These are phyloP conservation scores for Sideroxylon spinosum DNA, from an alignment of 179 eudicot species.

Conservation along the genomic window DNA sequence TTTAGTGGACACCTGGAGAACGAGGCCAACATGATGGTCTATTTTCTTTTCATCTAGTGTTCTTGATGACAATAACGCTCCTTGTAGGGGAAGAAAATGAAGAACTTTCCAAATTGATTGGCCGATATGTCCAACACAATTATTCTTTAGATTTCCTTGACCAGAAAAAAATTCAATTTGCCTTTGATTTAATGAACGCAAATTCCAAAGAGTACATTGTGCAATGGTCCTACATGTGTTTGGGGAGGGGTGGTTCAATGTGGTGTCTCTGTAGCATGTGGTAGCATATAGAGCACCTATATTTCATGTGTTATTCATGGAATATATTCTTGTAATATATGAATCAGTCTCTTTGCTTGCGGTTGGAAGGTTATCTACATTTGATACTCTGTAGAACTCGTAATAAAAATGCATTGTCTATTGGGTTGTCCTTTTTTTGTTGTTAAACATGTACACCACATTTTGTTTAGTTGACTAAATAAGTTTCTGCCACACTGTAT, in stretches of 20 bases:
- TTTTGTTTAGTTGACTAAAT: neutral
- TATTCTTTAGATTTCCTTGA: neutral
- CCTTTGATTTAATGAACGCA: neutral
- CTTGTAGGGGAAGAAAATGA: neutral
- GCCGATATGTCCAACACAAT: neutral
- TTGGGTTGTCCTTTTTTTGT: too few relatives aligned
- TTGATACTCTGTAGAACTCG: too few relatives aligned
- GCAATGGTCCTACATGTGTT: neutral
- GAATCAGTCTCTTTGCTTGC: too few relatives aligned
- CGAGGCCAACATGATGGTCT: neutral
- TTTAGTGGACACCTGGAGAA: neutral
- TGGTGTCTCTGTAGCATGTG: neutral
- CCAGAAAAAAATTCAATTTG: neutral
- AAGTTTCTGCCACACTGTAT: neutral
- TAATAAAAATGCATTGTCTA: too few relatives aligned
- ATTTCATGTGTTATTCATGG: neutral
- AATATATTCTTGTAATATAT: too few relatives aligned
- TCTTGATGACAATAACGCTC: neutral
- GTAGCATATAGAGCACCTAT: neutral
- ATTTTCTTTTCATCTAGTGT: neutral
- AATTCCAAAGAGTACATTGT: neutral
- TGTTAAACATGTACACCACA: neutral
- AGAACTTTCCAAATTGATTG: neutral
- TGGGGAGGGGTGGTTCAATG: neutral
- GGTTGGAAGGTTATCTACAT: too few relatives aligned